A percentile compares a stretch with the other conserved stretches of the same genome.
Evolutionary conservation across 2,329 filamentous ascomycete genomes (phyloP).

Genomic region (Chaetomium sp.): DNA sequence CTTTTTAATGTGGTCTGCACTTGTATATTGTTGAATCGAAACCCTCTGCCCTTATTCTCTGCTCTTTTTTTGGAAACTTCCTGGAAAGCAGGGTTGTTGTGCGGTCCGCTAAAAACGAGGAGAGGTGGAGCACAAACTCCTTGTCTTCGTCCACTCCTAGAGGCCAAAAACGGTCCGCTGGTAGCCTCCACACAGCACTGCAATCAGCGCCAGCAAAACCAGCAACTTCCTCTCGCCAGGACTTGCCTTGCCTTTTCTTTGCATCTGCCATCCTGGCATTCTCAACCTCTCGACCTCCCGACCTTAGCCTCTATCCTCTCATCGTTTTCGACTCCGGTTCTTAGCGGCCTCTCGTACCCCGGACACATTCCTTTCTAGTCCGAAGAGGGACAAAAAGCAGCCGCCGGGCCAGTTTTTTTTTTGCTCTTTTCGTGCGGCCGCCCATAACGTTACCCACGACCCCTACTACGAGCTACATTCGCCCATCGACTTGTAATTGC

Average conservation of each 20-base stretch:
- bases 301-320: neutral
- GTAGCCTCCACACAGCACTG: constrained; percentile 10
- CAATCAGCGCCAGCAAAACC: neutral
- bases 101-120: constrained; percentile 3
- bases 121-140: constrained; percentile 3
- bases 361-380: constrained; percentile 12
- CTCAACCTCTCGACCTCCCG: neutral
- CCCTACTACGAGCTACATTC: constrained; percentile 3
- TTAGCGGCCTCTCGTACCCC: constrained; percentile 4
- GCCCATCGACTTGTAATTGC: constrained; percentile 19
- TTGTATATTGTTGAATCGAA: constrained; percentile 25
- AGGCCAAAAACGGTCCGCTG: constrained; percentile 9
- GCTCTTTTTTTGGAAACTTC: neutral
- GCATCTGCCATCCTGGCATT: too few species aligned
- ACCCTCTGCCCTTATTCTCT: constrained; percentile 6
- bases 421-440: constrained; percentile 1
- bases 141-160: neutral
- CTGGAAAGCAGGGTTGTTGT: neutral
- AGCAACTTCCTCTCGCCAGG: constrained; percentile 3
- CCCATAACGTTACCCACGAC: neutral
- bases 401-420: constrained; percentile 7
- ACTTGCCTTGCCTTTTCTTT: neutral
- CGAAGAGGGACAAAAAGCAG: neutral
- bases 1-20: constrained; percentile 22
- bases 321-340: constrained; percentile 3